Percentiles rank a stretch among this genome's conserved stretches.
phyloP scores from a whole-genome alignment of 139 green algal genomes.

The Parachlorella kessleri region DNA sequence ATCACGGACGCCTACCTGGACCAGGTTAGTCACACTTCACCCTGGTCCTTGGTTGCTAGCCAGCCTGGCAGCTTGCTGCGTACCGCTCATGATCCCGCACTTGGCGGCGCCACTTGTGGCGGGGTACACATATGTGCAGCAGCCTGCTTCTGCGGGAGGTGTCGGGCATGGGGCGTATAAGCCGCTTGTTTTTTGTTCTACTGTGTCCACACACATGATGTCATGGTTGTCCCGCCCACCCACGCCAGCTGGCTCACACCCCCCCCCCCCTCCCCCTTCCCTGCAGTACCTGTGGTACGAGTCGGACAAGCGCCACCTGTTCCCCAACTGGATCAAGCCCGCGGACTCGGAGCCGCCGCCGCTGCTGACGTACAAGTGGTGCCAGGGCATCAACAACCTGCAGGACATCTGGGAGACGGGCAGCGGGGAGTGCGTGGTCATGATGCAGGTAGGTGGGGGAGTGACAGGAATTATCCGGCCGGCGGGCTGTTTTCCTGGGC shows the following conservation, averaged over 20 bases:
- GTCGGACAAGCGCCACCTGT: conserved; percentile 96
- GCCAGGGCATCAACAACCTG: conserved; percentile 94
- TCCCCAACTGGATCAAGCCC: conserved; percentile 99
- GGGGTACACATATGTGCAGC: too few species aligned
- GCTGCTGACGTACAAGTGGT: conserved; percentile 99
- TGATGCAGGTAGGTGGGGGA: conserved; percentile 76
- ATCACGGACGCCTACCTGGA: conserved; percentile 99
- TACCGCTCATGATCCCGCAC: too few species aligned
- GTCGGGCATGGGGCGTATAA: too few species aligned
- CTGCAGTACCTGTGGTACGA: conserved; percentile 80
- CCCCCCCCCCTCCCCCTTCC: not conserved
- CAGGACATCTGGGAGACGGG: conserved; percentile 94
- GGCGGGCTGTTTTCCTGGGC: too few species aligned
- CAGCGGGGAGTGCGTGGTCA: conserved; percentile 98
- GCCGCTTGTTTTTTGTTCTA: too few species aligned
- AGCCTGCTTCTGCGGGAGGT: too few species aligned
- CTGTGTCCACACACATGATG: too few species aligned
- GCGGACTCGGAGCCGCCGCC: conserved; percentile 95
- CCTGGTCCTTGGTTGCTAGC: too few species aligned
- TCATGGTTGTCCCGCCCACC: too few species aligned
- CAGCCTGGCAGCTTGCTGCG: too few species aligned
- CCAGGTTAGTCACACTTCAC: conserved; percentile 60
- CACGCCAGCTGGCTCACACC: not conserved
- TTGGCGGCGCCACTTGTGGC: too few species aligned
- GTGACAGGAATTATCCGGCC: too few species aligned